A percentile compares a stretch with the other conserved stretches of the same genome.
phyloP scores from a whole-genome alignment of 106 monocot genomes.

The Alisma plantagoaquatica region DNA sequence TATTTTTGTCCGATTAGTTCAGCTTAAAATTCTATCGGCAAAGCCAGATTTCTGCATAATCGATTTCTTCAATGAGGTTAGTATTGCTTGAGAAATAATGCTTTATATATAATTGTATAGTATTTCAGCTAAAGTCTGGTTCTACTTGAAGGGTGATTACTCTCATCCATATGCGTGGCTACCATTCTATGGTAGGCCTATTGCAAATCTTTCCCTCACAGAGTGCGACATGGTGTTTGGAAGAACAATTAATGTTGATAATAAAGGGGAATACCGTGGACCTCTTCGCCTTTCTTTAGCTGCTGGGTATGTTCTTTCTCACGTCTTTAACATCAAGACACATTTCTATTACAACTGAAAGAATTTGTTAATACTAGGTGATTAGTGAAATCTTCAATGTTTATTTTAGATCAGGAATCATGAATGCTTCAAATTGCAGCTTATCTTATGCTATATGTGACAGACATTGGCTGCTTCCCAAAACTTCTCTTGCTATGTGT shows the following conservation, averaged over 20 bases:
- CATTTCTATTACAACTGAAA: too few species aligned
- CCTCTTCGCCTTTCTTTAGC: constrained; percentile 42
- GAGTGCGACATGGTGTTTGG: constrained; percentile 74
- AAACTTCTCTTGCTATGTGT: too few species aligned
- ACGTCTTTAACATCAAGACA: too few species aligned
- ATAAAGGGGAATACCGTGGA: constrained; percentile 41
- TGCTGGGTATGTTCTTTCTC: constrained; percentile 45
- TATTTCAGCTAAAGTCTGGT: too few species aligned
- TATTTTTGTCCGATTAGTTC: constrained; percentile 32
- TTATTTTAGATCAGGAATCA: too few species aligned
- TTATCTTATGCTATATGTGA: too few species aligned
- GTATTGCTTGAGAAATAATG: too few species aligned
- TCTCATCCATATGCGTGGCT: constrained; percentile 48
- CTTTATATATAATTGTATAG: too few species aligned
- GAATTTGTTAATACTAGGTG: too few species aligned
- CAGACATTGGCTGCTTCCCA: too few species aligned
- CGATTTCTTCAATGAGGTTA: constrained; percentile 76
- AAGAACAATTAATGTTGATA: constrained; percentile 20
- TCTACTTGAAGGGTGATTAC: constrained; percentile 49
- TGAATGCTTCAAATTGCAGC: too few species aligned
- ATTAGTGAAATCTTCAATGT: too few species aligned
- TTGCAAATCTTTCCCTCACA: constrained; percentile 50
- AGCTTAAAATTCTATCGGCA: constrained; percentile 28
- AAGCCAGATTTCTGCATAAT: constrained; percentile 66
- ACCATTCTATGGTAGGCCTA: constrained; percentile 60